Percentiles rank a stretch among this genome's conserved stretches.
Conservation (phyloP, 2,329 filamentous ascomycete species). For the Fusarium coicis region DNA sequence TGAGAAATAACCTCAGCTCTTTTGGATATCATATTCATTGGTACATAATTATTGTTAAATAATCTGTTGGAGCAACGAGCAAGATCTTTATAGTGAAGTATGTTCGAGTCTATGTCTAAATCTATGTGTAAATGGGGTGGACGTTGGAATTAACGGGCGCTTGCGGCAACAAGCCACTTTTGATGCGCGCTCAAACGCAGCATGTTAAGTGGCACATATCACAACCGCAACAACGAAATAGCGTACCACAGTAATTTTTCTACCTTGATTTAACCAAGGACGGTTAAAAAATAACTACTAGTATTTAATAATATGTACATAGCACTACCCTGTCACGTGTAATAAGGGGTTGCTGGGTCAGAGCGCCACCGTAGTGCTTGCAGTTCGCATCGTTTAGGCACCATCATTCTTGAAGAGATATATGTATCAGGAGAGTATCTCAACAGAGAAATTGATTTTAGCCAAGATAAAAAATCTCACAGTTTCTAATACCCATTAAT, state of each 20-base stretch:
- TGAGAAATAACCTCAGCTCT: not conserved
- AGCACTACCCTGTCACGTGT: not conserved
- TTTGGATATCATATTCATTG: not conserved
- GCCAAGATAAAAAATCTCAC: not conserved
- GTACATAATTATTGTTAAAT: too few species aligned
- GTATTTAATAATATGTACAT: not conserved
- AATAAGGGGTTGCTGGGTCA: conserved; percentile 29
- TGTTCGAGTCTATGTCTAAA: not conserved
- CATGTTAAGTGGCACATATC: not conserved
- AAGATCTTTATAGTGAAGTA: not conserved
- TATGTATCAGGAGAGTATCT: conserved; percentile 11
- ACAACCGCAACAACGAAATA: not conserved
- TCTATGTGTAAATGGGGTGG: too few species aligned
- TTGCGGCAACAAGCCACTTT: not conserved
- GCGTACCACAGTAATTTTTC: not conserved
- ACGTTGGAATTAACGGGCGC: not conserved
- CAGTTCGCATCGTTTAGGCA: conserved; percentile 27
- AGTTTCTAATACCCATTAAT: not conserved
- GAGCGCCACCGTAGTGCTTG: conserved; percentile 13
- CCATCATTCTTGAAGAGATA: conserved; percentile 3
- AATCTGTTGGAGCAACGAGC: too few species aligned
- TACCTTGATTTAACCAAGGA: not conserved
- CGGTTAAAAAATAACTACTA: too few species aligned
- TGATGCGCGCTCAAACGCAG: not conserved
- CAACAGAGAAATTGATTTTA: not conserved